Conservation (phyloP, 257 asterid genomes). For the Fraxinus quadrangulata region DNA sequence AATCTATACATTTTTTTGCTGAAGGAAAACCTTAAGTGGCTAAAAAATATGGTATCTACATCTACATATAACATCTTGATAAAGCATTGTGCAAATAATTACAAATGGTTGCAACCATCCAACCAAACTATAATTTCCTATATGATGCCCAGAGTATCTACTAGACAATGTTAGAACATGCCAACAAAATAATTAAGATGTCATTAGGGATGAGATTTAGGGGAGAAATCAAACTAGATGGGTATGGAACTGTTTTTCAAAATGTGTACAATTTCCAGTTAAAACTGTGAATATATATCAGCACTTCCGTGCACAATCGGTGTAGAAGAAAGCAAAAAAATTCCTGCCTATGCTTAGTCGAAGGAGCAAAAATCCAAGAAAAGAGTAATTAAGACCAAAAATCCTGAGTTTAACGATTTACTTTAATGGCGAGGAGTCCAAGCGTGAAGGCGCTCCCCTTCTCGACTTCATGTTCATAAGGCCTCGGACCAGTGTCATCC, state of each 20-base stretch:
- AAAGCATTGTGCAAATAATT: background rate
- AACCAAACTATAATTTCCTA: background rate
- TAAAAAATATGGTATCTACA: background rate
- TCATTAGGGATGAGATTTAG: background rate
- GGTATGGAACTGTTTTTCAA: background rate
- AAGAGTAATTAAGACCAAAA: background rate
- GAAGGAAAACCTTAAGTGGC: background rate
- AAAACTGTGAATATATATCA: background rate
- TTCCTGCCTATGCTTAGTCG: background rate
- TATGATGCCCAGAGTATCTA: background rate
- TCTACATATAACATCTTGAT: background rate
- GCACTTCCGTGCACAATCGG: background rate
- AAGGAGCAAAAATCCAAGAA: background rate
- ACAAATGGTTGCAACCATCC: background rate
- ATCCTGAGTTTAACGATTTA: conserved; percentile 29
- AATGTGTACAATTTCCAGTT: background rate
- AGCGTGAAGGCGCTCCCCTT: conserved; percentile 97
- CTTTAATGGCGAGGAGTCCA: conserved; percentile 94
- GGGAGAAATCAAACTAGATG: background rate
- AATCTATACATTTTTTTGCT: background rate
- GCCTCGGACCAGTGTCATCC: conserved; percentile 46
- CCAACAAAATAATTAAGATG: background rate
- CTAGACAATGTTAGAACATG: background rate
- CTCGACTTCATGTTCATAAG: conserved; percentile 89
- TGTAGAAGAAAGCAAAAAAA: background rate